phyloP scores from a whole-genome alignment of 129 eudicot species.

The Chrysanthemum seticuspe region DNA sequence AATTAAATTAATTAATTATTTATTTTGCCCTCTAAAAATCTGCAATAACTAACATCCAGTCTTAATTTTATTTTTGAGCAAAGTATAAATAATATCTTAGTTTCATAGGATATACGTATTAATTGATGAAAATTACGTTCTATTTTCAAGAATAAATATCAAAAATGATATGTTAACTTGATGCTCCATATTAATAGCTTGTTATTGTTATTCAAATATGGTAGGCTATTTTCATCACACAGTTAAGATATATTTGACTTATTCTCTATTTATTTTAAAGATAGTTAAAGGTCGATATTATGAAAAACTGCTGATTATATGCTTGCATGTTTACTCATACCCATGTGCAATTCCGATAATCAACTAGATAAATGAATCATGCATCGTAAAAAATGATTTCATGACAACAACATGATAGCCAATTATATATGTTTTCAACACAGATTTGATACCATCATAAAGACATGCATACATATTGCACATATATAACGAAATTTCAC shows the following conservation, averaged over 20 bases:
- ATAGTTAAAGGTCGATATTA: not conserved
- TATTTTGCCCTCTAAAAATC: not conserved
- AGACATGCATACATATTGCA: no score
- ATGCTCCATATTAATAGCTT: not conserved
- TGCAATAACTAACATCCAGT: not conserved
- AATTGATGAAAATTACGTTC: no score
- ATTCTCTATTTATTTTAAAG: not conserved
- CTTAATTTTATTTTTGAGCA: no score
- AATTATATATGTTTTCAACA: no score
- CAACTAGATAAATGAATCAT: not conserved
- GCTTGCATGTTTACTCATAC: not conserved
- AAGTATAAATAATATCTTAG: no score
- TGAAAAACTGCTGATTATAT: not conserved
- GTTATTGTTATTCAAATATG: not conserved
- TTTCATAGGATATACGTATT: no score
- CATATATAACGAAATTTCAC: no score
- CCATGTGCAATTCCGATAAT: not conserved
- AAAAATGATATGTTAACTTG: no score
- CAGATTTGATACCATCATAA: no score
- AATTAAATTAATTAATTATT: not conserved
- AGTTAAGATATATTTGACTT: not conserved
- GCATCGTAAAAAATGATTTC: not conserved
- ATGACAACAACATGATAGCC: no score
- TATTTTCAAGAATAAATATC: no score
- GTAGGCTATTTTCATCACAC: slow-evolving; percentile 1